A percentile compares a stretch with the other conserved stretches of the same genome.
Evolutionary conservation across 2,329 filamentous ascomycete species (phyloP).

Genomic region (Fusarium globosum): DNA sequence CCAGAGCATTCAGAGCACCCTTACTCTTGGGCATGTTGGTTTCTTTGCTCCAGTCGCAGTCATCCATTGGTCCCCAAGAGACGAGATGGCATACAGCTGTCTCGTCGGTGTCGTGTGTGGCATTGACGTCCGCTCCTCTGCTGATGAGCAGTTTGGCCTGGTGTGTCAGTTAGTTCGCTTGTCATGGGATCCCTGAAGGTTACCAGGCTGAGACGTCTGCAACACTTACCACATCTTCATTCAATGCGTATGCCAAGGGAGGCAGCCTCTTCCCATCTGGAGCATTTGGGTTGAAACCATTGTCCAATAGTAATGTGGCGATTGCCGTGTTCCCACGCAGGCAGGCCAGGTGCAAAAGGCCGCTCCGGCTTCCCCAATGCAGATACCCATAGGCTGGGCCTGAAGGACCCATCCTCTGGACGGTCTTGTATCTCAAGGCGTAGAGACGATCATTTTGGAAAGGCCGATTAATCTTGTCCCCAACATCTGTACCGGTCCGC

Average conservation of each 20-base stretch:
- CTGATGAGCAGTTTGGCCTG: constrained; percentile 23
- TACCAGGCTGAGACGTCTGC: neutral
- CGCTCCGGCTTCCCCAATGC: constrained; percentile 12
- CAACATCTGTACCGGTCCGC: neutral
- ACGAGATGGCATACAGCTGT: constrained; percentile 30
- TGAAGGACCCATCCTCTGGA: neutral
- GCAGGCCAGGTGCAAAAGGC: constrained; percentile 32
- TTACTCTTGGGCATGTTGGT: constrained; percentile 2
- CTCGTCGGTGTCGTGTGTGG: constrained; percentile 1
- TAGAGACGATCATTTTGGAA: constrained; percentile 20
- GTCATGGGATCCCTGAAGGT: neutral
- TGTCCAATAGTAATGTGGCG: constrained; percentile 15
- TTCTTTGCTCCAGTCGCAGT: constrained; percentile 13
- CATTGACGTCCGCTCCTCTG: constrained; percentile 18
- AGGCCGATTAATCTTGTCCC: constrained; percentile 4
- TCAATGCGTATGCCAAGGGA: constrained; percentile 27
- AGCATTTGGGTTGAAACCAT: constrained; percentile 5
- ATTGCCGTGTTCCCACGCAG: constrained; percentile 35
- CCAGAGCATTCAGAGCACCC: constrained; percentile 12
- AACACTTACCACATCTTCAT: constrained; percentile 27
- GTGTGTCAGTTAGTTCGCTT: neutral
- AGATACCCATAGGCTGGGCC: constrained; percentile 15
- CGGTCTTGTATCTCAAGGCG: constrained; percentile 12
- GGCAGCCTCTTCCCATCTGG: constrained; percentile 6
- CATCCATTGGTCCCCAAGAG: constrained; percentile 1